These are phyloP conservation scores for Xerocomus spinulosus DNA, from an alignment of 768 basidiomycete genomes.

Conservation along the genomic window DNA sequence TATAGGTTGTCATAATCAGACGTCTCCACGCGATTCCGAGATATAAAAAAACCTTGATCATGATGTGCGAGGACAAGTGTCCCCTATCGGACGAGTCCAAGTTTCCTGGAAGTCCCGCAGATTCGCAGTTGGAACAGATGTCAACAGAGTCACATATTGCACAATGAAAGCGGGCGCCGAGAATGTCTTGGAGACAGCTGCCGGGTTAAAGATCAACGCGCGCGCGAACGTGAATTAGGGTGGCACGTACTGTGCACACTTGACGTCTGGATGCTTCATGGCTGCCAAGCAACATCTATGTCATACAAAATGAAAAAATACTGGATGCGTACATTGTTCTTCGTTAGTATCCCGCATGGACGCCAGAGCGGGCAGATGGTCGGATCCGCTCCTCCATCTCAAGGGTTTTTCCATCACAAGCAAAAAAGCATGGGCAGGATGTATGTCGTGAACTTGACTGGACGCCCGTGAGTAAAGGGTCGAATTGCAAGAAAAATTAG, in stretches of 20 bases:
- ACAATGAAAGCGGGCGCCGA: constrained; percentile 91
- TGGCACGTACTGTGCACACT: constrained; percentile 75
- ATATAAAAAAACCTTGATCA: constrained; percentile 70
- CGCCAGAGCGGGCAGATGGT: constrained; percentile 20
- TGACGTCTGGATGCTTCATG: constrained; percentile 73
- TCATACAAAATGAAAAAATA: neutral
- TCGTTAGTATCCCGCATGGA: constrained; percentile 41
- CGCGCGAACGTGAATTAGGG: neutral
- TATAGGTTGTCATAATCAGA: constrained; percentile 28
- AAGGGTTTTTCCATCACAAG: constrained; percentile 62
- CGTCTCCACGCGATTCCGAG: neutral
- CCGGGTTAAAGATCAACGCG: neutral
- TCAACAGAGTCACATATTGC: constrained; percentile 82
- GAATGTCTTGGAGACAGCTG: constrained; percentile 85
- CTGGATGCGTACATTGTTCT: constrained; percentile 52
- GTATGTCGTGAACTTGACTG: constrained; percentile 88
- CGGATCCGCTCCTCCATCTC: constrained; percentile 40
- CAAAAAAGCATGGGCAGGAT: constrained; percentile 85
- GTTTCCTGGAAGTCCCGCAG: constrained; percentile 80
- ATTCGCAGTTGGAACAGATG: constrained; percentile 85
- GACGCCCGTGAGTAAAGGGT: neutral
- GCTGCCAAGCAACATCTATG: constrained; percentile 36
- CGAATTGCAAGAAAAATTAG: neutral
- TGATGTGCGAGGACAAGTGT: constrained; percentile 81
- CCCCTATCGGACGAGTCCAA: constrained; percentile 73